Evolutionary conservation across 225 moss, liverwort and hornwort genomes (phyloP).

Genomic region (Pleurozium schreberi): DNA sequence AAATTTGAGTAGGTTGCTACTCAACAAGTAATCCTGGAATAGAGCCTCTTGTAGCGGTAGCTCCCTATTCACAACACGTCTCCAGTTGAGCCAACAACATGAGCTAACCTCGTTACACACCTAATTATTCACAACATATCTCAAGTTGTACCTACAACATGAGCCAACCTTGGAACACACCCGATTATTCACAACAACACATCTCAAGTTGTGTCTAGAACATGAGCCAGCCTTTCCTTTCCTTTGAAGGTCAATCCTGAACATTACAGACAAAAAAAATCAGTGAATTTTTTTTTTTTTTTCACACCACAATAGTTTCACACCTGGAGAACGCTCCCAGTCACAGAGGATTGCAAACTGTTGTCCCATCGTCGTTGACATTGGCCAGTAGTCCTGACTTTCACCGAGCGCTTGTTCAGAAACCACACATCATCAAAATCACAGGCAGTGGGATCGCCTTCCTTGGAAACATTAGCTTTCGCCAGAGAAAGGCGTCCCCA

Average conservation of each 20-base stretch:
- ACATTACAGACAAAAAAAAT: background rate
- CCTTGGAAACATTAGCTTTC: background rate
- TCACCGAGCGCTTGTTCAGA: background rate
- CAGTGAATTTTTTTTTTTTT: background rate
- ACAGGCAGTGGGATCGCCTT: slow-evolving; percentile 14
- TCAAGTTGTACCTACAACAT: background rate
- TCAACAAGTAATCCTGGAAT: background rate
- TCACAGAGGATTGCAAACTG: background rate
- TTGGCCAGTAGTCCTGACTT: background rate
- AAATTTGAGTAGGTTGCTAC: background rate
- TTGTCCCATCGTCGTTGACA: background rate
- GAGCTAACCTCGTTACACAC: background rate
- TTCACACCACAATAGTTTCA: background rate
- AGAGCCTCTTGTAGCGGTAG: too few species aligned
- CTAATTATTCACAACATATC: background rate
- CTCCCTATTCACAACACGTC: too few species aligned
- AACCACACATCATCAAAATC: slow-evolving; percentile 18
- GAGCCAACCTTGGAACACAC: background rate
- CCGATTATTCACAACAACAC: background rate
- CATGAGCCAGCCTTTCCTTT: background rate
- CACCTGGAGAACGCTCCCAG: background rate
- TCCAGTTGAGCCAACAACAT: background rate
- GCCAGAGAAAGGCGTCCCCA: slow-evolving; percentile 36
- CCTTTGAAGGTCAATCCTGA: background rate
- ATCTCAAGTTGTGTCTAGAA: background rate